Base-by-base conservation (phyloP, 768 basidiomycete genomes). In the Lepiota subincarnata region DNA sequence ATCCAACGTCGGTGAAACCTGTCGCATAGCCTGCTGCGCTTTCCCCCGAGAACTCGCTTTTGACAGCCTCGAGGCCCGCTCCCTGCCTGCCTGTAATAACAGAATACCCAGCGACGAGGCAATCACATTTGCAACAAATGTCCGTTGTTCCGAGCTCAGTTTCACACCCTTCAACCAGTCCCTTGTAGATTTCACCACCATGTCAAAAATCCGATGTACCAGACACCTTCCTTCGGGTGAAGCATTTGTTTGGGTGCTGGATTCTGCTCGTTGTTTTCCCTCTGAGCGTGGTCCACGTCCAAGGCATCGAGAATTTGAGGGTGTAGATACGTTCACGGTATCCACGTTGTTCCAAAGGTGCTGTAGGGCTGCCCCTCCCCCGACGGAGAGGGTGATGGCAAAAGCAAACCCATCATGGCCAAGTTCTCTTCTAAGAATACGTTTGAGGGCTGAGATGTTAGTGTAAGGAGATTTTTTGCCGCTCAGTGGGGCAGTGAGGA, bases 371-470 rank as follows among this genome's bases (percentile, higher is more conserved):
- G 78, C 75, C 2, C 87, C 87, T 6, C 88, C 89, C 0, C 78
- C 86, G 4, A 88, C 72, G 13, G 82, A 77, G 5, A 80, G 61
- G 0, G 87, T 81, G 50, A 89, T 77, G 24, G 86, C 78, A 52
- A 79, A 84, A 5, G 89, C 84, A 64, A 91, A 87, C 12, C 87
- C 82, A 52, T 80, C 81, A 35, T 75, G 57, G 6, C 77, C 75
- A 10, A 87, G 65, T 61, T 90, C 87, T 37, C 79, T 76, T 50
- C 60, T 68, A 7, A 91, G 66, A 11, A 82, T 64, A 43, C 71
- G 67, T 55, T 60, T 58, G 38, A 77, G 59, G 59, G 60, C 55
- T 45, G 64, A 49, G 48, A 68, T 22, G 52, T 56, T 55, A 52
- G 63, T 61, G 51, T 55, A 58, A 6, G 53, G 54, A 19, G 61